Evolutionary conservation across 495 filamentous ascomycete species (phyloP).

Genomic region (Talaromyces proteolyticus): DNA sequence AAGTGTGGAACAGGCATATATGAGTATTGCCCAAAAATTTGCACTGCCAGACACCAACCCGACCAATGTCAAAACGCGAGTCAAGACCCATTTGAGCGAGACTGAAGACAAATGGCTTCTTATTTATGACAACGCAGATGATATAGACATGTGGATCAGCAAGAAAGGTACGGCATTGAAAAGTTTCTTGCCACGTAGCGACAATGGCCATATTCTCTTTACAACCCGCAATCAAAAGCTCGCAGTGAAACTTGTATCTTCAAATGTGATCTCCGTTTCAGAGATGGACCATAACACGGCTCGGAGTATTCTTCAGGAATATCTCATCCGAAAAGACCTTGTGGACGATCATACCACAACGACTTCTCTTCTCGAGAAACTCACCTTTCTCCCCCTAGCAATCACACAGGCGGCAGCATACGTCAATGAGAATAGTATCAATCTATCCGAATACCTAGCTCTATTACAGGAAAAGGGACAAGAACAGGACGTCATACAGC

Average conservation of each 20-base stretch:
- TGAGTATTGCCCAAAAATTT: slow-evolving; percentile 24
- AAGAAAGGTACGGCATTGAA: slow-evolving; percentile 1
- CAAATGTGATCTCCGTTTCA: slow-evolving; percentile 15
- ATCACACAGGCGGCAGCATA: slow-evolving; percentile 37
- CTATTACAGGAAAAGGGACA: slow-evolving; percentile 32
- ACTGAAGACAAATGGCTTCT: slow-evolving; percentile 26
- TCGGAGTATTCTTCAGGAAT: slow-evolving; percentile 12
- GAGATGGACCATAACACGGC: slow-evolving; percentile 20
- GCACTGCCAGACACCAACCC: slow-evolving; percentile 14
- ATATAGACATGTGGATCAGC: slow-evolving; percentile 21
- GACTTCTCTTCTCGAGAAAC: slow-evolving; percentile 15
- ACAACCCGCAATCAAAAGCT: slow-evolving; percentile 25
- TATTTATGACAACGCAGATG: slow-evolving; percentile 35
- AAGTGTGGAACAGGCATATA: slow-evolving; percentile 40
- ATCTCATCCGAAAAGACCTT: slow-evolving; percentile 16
- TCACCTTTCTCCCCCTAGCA: slow-evolving; percentile 32
- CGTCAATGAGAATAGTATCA: slow-evolving; percentile 32
- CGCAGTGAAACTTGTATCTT: slow-evolving; percentile 11
- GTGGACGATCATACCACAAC: slow-evolving; percentile 8
- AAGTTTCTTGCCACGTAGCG: slow-evolving; percentile 18
- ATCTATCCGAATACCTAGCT: slow-evolving; percentile 38
- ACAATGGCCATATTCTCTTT: slow-evolving; percentile 28
- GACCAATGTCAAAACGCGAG: slow-evolving; percentile 15
- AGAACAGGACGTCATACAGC: slow-evolving; percentile 23
- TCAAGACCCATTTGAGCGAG: slow-evolving; percentile 23